phyloP scores from a whole-genome alignment of 345 rosid genomes.

The Aurinia saxatilis region DNA sequence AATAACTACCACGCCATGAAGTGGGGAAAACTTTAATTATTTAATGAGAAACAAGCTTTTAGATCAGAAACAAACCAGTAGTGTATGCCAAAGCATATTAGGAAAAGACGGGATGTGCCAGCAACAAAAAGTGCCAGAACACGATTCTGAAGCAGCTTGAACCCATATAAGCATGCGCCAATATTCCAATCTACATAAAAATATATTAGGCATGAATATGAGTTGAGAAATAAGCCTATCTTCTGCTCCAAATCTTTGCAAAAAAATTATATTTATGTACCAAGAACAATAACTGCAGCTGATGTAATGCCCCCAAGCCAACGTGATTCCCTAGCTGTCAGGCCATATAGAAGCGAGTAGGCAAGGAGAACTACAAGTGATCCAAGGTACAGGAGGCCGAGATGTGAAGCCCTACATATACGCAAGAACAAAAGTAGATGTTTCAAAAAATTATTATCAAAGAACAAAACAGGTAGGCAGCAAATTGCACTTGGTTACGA shows the following conservation, averaged over 20 bases:
- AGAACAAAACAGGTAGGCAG: not conserved
- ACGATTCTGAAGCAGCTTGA: slow-evolving; percentile 85
- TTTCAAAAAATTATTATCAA: not conserved
- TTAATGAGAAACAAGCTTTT: not conserved
- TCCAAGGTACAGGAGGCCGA: slow-evolving; percentile 80
- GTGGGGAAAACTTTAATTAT: slow-evolving; percentile 9
- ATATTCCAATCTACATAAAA: slow-evolving; percentile 84
- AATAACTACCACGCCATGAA: slow-evolving; percentile 9
- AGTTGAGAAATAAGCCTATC: slow-evolving; percentile 3
- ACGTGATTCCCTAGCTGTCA: slow-evolving; percentile 85
- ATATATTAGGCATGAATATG: slow-evolving; percentile 15
- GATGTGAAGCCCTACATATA: slow-evolving; percentile 83
- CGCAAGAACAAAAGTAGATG: not conserved
- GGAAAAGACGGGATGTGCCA: slow-evolving; percentile 83
- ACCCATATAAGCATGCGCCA: slow-evolving; percentile 98
- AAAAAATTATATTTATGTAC: slow-evolving; percentile 33
- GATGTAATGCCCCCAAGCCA: slow-evolving; percentile 99
- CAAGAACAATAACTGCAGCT: slow-evolving; percentile 90
- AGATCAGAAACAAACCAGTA: slow-evolving; percentile 71
- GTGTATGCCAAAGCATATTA: slow-evolving; percentile 98
- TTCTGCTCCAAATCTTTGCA: slow-evolving; percentile 9
- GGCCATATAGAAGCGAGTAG: slow-evolving; percentile 85
- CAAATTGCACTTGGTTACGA: slow-evolving; percentile 2
- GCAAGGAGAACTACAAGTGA: slow-evolving; percentile 84
- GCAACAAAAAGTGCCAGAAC: slow-evolving; percentile 87